Conservation (phyloP, 1,284 basidiomycete genomes). For the Phylloporus gajari region DNA sequence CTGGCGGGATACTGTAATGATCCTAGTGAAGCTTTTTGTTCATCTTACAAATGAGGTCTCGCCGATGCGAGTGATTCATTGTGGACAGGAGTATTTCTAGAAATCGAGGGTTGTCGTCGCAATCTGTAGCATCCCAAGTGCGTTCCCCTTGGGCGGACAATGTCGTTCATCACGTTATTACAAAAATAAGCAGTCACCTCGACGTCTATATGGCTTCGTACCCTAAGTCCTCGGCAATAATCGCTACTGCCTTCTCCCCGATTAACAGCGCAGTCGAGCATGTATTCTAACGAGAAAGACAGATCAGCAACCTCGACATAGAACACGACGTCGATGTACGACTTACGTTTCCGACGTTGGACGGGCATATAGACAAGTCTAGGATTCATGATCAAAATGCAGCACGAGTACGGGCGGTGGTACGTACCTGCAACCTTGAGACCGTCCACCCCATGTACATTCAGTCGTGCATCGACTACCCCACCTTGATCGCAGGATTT, state of each 20-base stretch:
- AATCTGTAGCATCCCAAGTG: too few species aligned
- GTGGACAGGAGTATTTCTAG: background rate
- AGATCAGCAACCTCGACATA: background rate
- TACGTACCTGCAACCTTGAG: constrained; percentile 44
- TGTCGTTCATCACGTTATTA: background rate
- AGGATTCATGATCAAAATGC: background rate
- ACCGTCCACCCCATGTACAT: constrained; percentile 42
- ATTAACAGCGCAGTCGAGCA: constrained; percentile 42
- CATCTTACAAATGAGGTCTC: too few species aligned
- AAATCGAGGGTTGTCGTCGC: background rate
- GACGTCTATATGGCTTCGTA: background rate
- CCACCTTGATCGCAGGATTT: constrained; percentile 37
- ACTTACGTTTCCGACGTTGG: constrained; percentile 45
- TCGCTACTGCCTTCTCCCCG: constrained; percentile 45
- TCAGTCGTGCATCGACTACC: constrained; percentile 42
- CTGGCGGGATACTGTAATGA: too few species aligned
- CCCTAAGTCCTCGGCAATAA: constrained; percentile 42
- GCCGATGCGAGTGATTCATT: too few species aligned
- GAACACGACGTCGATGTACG: background rate
- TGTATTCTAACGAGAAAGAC: constrained; percentile 34
- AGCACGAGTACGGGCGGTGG: background rate
- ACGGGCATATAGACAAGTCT: constrained; percentile 46
- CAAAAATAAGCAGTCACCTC: background rate
- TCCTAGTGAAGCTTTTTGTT: too few species aligned
- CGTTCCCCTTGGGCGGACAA: background rate